Base-by-base conservation (phyloP, 768 basidiomycete genomes). In the Lyophyllum shimeji region DNA sequence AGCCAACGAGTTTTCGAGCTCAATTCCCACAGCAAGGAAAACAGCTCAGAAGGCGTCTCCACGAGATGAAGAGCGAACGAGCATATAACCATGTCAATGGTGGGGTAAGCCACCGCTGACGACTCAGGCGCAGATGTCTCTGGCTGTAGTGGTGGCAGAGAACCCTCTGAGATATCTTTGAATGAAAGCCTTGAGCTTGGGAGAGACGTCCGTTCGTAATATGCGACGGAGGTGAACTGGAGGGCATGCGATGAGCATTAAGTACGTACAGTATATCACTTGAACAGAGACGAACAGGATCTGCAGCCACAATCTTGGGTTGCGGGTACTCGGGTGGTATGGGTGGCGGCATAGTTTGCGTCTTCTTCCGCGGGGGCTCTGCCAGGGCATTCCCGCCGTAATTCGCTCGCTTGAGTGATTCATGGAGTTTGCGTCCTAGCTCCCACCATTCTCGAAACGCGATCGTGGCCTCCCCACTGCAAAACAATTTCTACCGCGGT, bases 51-150 rank as follows among this genome's bases (percentile, higher is more conserved):
- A 1, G 83, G 65, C 23, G 76, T 77, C 44, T 82, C 81, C 29
- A 89, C 68, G 33, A 91, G 82, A 63, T 91, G 89, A 25, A 91
- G 68, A 8, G 87, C 88, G 62, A 90, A 90, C 3, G 88, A 89
- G 63, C 87, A 87, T 20, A 90, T 66, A 13, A 85, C 80, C 70
- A 90, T 77, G 60, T 91, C 87, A 40, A 83, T 67, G 39, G 56
- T 55, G 18, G 57, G 55, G 23, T 50, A 48, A 24, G 56, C 27
- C 18, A 52, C 34, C 17, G 42, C 7, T 47, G 34, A 25, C 2
- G 39, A 20, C 42, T 56, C 53, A 3, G 8, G 40, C 17, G 46
- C 17, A 17, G 37, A 27, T 25, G 65, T 56, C 53, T 66, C 58
- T 39, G 64, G 53, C 7, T 59, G 59, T 15, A 62, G 44, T 8